Evolutionary conservation across 129 eudicot species (phyloP).

Genomic region (Chrysanthemum makinoi): DNA sequence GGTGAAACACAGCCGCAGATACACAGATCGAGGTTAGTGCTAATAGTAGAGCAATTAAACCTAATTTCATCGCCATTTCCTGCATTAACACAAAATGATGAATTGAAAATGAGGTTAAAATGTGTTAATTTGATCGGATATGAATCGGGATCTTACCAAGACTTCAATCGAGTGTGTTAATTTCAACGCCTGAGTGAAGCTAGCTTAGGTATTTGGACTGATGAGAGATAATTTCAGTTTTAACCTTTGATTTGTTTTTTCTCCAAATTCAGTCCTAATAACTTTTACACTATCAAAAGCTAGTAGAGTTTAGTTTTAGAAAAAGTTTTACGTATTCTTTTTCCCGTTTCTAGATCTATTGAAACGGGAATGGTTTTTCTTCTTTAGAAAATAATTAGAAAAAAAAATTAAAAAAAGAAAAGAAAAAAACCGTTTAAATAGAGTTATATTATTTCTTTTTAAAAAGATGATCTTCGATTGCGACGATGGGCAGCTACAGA

Average conservation of each 20-base stretch:
- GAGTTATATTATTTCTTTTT: too few species aligned
- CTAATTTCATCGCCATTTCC: constrained; percentile 58
- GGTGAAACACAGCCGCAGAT: constrained; percentile 51
- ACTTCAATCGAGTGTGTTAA: neutral
- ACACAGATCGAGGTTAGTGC: constrained; percentile 51
- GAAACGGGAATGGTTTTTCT: too few species aligned
- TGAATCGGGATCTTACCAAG: too few species aligned
- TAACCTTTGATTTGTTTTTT: neutral
- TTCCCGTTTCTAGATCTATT: too few species aligned
- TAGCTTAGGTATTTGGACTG: constrained; percentile 15
- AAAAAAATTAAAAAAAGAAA: too few species aligned
- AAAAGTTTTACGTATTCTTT: too few species aligned
- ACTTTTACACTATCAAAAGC: too few species aligned
- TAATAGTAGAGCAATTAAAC: constrained; percentile 41
- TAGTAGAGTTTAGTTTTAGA: too few species aligned
- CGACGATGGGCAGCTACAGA: too few species aligned
- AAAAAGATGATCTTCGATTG: too few species aligned
- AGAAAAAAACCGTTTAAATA: too few species aligned
- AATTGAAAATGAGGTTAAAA: neutral
- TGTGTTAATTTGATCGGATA: neutral
- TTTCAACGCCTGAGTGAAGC: constrained; percentile 20
- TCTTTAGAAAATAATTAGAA: too few species aligned
- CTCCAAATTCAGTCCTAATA: neutral
- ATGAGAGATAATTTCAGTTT: neutral
- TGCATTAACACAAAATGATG: neutral